Conservation (phyloP, 768 basidiomycete genomes). For the Gloeophyllum trabeum region DNA sequence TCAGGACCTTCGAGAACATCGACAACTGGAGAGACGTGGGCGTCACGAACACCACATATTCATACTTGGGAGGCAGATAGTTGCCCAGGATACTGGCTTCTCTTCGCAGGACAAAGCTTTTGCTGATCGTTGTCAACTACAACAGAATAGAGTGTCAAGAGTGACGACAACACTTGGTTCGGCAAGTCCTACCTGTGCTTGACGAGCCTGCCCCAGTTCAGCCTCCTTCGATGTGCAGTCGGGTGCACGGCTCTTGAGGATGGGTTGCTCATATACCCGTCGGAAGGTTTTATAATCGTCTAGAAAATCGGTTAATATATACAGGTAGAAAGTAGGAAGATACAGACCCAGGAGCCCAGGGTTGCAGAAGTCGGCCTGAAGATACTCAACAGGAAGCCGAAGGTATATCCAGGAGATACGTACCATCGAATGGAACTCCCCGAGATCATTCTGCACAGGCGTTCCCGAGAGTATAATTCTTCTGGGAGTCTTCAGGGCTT, state of each 20-base stretch:
- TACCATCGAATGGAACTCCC: constrained; percentile 96
- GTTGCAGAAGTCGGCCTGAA: constrained; percentile 85
- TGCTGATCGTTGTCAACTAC: constrained; percentile 63
- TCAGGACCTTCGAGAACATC: constrained; percentile 69
- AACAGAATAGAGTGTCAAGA: background rate
- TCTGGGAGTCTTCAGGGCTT: constrained; percentile 59
- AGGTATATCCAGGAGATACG: constrained; percentile 8
- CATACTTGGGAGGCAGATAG: constrained; percentile 92
- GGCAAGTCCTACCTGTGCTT: constrained; percentile 55
- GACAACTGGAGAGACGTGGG: constrained; percentile 77
- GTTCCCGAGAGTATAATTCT: constrained; percentile 92
- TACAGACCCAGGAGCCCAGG: constrained; percentile 73
- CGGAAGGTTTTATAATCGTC: constrained; percentile 72
- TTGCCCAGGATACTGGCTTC: constrained; percentile 74
- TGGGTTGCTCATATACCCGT: constrained; percentile 78
- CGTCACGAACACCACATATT: constrained; percentile 95
- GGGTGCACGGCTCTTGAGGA: constrained; percentile 75
- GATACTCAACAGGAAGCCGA: background rate
- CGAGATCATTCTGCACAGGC: constrained; percentile 92
- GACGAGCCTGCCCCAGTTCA: constrained; percentile 68
- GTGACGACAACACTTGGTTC: background rate
- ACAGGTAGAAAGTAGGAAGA: background rate
- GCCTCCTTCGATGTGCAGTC: constrained; percentile 61
- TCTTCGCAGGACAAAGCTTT: constrained; percentile 84
- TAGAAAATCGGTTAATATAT: constrained; percentile 15